Evolutionary conservation across 2,329 filamentous ascomycete species (phyloP).

Genomic region (Aspergillus carbonarius): DNA sequence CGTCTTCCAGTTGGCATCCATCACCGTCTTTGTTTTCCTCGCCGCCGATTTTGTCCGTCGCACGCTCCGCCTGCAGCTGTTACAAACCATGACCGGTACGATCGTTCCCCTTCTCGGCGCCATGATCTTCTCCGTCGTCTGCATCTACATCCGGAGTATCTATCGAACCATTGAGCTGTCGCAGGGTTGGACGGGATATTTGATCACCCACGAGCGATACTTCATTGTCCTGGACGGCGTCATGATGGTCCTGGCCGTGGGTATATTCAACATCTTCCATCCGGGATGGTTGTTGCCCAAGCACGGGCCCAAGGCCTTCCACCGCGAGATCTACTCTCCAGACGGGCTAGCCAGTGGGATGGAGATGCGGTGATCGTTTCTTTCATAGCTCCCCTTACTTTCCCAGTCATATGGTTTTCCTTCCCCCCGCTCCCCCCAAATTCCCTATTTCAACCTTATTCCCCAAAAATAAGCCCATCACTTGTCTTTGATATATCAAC

Average conservation of each 20-base stretch:
- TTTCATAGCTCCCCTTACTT: background rate
- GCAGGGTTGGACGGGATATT: slow-evolving; percentile 51
- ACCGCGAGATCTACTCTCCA: slow-evolving; percentile 9
- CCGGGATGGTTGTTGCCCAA: slow-evolving; percentile 42
- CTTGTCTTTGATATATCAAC: background rate
- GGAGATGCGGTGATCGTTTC: background rate
- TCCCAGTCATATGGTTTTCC: background rate
- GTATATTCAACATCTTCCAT: slow-evolving; percentile 47
- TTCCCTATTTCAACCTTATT: background rate
- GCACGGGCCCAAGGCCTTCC: slow-evolving; percentile 11
- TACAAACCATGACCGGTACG: slow-evolving; percentile 26
- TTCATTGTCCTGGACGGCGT: slow-evolving; percentile 53
- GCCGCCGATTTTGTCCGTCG: slow-evolving; percentile 50
- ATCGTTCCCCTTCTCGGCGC: slow-evolving; percentile 37
- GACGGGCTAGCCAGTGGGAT: slow-evolving; percentile 1
- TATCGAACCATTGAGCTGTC: slow-evolving; percentile 53
- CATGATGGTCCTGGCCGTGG: slow-evolving; percentile 51
- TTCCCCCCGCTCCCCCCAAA: no score
- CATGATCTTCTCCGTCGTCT: slow-evolving; percentile 43
- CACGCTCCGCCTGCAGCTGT: slow-evolving; percentile 24
- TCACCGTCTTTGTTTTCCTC: slow-evolving; percentile 53
- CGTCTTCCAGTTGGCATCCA: slow-evolving; percentile 57
- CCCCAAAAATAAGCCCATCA: background rate
- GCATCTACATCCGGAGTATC: slow-evolving; percentile 51
- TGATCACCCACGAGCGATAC: slow-evolving; percentile 52